Conservation (phyloP, 208 protist genomes). For the Acanthamoeba royreba region DNA sequence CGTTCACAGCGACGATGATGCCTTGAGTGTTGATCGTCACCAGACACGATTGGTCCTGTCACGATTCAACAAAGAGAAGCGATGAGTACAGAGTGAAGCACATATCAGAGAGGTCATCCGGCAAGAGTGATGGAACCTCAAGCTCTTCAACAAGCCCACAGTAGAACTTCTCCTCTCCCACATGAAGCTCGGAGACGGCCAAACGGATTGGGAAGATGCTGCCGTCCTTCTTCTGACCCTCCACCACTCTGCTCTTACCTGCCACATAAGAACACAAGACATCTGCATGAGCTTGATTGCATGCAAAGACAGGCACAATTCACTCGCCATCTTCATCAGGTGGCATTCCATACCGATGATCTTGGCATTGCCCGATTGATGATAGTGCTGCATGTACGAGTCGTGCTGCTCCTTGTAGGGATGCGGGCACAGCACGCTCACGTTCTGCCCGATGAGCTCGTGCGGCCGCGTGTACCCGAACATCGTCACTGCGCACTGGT, state of each 20-base stretch:
- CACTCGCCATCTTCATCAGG: no score
- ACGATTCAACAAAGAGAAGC: not conserved
- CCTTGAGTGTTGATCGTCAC: constrained; percentile 3
- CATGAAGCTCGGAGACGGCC: not conserved
- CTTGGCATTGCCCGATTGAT: not conserved
- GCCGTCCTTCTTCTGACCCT: constrained; percentile 17
- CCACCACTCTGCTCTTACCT: not conserved
- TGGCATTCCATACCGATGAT: no score
- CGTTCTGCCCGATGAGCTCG: constrained; percentile 38
- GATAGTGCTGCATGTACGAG: constrained; percentile 9
- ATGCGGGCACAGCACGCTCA: not conserved
- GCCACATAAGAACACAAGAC: not conserved
- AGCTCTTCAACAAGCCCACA: not conserved
- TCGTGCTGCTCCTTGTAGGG: constrained; percentile 51
- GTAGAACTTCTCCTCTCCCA: constrained; percentile 11
- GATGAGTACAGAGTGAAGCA: not conserved
- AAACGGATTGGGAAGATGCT: constrained; percentile 32
- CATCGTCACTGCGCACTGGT: constrained; percentile 20
- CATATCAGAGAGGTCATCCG: not conserved
- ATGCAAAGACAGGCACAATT: no score
- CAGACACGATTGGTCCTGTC: constrained; percentile 23
- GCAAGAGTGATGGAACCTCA: not conserved
- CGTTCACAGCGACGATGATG: constrained; percentile 11
- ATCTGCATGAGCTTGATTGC: no score
- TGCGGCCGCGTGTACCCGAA: constrained; percentile 19